Conservation (phyloP, 2,329 filamentous ascomycete genomes). For the Aspergillus texensis region DNA sequence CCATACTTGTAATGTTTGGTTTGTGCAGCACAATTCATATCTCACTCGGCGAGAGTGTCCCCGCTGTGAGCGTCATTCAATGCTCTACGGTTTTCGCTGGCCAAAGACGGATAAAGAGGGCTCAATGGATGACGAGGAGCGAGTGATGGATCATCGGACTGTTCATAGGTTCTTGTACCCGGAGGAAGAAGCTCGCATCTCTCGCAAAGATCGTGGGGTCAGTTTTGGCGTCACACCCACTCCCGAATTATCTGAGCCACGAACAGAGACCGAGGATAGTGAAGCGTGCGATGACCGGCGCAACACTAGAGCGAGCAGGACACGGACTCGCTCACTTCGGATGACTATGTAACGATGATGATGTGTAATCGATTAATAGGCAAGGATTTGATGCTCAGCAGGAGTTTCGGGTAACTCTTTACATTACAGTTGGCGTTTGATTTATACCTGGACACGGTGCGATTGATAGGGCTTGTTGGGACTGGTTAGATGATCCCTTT, state of each 20-base stretch:
- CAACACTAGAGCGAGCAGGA: conserved; percentile 38
- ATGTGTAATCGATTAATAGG: conserved; percentile 3
- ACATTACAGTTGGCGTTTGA: not conserved
- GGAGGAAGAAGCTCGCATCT: conserved; percentile 61
- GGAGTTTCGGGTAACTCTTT: conserved; percentile 12
- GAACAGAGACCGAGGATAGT: conserved; percentile 42
- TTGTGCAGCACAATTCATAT: conserved; percentile 88
- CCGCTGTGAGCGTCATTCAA: conserved; percentile 91
- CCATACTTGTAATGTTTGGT: conserved; percentile 76
- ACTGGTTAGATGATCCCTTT: conserved; percentile 6
- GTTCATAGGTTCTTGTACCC: conserved; percentile 81
- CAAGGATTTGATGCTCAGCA: conserved; percentile 2
- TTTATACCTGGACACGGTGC: conserved; percentile 1
- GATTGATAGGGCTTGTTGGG: not conserved
- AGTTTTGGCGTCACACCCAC: conserved; percentile 41
- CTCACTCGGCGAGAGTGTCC: conserved; percentile 84
- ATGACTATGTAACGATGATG: conserved; percentile 37
- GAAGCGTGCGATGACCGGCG: conserved; percentile 39
- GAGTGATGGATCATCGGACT: conserved; percentile 80
- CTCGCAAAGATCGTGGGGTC: conserved; percentile 41
- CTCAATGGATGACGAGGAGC: conserved; percentile 67
- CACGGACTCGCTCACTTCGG: conserved; percentile 35
- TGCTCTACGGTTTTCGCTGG: conserved; percentile 93
- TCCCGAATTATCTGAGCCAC: conserved; percentile 41
- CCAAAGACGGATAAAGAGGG: conserved; percentile 88